Evolutionary conservation across 2,329 filamentous ascomycete species (phyloP).

Genomic region (Colletotrichum simmondsii): DNA sequence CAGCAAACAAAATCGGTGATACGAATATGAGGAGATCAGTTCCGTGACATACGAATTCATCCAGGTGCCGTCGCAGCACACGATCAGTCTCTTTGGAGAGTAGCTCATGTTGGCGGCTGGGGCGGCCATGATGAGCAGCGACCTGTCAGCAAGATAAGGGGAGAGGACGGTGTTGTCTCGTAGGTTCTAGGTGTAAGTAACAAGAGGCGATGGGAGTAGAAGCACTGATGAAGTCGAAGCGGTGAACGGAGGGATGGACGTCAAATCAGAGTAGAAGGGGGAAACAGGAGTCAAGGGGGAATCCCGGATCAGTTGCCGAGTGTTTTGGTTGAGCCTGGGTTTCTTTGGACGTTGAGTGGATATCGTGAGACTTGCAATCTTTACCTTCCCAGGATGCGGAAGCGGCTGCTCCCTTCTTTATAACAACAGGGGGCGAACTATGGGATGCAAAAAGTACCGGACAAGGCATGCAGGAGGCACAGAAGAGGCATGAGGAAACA

Average conservation of each 20-base stretch:
- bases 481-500: constrained; percentile 6
- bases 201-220: background rate
- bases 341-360: background rate
- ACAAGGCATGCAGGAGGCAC: background rate
- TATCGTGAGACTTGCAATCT: constrained; percentile 6
- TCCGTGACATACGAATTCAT: constrained; percentile 52
- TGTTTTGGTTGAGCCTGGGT: background rate
- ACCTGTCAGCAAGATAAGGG: background rate
- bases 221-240: background rate
- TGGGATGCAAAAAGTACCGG: background rate
- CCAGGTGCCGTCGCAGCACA: constrained; percentile 67
- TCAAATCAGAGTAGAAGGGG: background rate
- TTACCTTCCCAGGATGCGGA: background rate
- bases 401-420: constrained; percentile 25
- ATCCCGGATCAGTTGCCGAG: background rate
- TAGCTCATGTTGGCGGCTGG: constrained; percentile 4
- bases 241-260: background rate
- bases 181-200: background rate
- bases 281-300: background rate
- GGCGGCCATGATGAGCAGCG: constrained; percentile 3
- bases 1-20: background rate
- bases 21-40: too few species aligned
- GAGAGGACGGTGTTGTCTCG: background rate
- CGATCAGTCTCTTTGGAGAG: constrained; percentile 56
- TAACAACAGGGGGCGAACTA: constrained; percentile 10